phyloP scores from a whole-genome alignment of 2,329 filamentous ascomycete genomes.

The Thelonectria discophora region DNA sequence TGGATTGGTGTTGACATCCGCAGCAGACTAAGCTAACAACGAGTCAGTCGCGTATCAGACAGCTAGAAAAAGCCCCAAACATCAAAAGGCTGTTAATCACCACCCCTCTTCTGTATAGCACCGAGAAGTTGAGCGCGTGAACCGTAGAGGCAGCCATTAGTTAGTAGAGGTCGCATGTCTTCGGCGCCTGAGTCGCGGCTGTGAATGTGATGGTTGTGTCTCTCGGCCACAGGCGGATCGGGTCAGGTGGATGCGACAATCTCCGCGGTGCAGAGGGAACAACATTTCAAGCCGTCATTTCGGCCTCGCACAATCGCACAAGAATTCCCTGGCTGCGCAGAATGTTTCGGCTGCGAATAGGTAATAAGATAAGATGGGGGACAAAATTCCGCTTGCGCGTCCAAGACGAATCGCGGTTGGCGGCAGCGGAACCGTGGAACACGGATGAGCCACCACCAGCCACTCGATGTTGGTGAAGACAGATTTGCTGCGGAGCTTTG shows the following conservation, averaged over 20 bases:
- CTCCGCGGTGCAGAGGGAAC: conserved; percentile 24
- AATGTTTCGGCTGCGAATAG: conserved; percentile 18
- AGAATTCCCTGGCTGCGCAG: conserved; percentile 13
- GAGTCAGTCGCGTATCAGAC: too few relatives aligned
- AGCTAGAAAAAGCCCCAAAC: too few relatives aligned
- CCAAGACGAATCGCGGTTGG: not conserved
- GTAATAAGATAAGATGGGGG: conserved; percentile 12
- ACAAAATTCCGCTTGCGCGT: conserved; percentile 16
- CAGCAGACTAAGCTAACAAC: not conserved
- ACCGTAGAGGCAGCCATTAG: not conserved
- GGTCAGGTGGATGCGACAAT: conserved; percentile 17
- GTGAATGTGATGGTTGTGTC: conserved; percentile 35
- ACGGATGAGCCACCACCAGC: conserved; percentile 7
- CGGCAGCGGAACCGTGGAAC: conserved; percentile 3
- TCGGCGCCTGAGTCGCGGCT: conserved; percentile 16
- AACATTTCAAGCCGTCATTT: conserved; percentile 5
- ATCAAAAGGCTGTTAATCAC: too few relatives aligned
- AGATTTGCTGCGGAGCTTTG: not conserved
- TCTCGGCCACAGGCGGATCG: conserved; percentile 10
- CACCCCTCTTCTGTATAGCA: not conserved
- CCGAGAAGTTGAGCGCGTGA: too few relatives aligned
- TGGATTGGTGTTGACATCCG: not conserved
- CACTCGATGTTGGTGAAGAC: not conserved
- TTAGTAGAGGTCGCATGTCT: conserved; percentile 12
- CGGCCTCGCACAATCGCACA: not conserved